phyloP scores from a whole-genome alignment of 345 rosid genomes.

The rapeseed (Brassica napus) region Da-Ae NC_063451.1:28962001-28962500 shows the following conservation, averaged over 20 bases:
- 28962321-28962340: conserved; percentile 50
- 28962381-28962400: conserved; percentile 67
- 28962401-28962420: conserved; percentile 70
- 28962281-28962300: conserved; percentile 53
- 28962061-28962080: background rate
- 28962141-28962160: background rate
- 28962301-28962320: conserved; percentile 57
- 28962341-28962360: conserved; percentile 55
- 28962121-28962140: background rate
- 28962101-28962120: background rate
- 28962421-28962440: conserved; percentile 56
- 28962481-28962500: conserved; percentile 73
- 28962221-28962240: background rate
- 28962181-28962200: background rate
- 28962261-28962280: background rate
- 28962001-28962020: background rate
- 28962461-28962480: conserved; percentile 63
- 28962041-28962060: background rate
- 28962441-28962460: conserved; percentile 54
- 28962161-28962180: no score
- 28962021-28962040: background rate
- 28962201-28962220: background rate
- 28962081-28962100: background rate
- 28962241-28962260: background rate
- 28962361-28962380: conserved; percentile 68